Percentiles rank a stretch among this genome's conserved stretches.
phyloP scores from a whole-genome alignment of 2,329 filamentous ascomycete species.

The Fusarium ramigenum region DNA sequence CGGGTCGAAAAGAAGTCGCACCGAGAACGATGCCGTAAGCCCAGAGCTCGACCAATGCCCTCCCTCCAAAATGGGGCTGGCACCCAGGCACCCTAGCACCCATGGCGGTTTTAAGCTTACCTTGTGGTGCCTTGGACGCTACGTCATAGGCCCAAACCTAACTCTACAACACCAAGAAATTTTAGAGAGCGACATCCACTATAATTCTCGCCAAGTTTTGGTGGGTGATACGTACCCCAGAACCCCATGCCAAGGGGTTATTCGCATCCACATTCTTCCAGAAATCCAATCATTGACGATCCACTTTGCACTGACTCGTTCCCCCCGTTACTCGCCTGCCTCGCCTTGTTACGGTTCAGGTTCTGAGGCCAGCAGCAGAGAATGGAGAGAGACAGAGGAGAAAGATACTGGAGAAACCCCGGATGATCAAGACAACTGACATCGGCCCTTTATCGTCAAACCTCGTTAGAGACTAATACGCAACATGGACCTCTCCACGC shows the following conservation, averaged over 20 bases:
- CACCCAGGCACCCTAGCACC: background rate
- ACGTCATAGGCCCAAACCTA: conserved; percentile 33
- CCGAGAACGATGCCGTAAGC: conserved; percentile 39
- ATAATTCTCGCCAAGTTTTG: conserved; percentile 11
- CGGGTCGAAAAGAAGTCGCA: conserved; percentile 24
- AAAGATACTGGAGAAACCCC: conserved; percentile 24
- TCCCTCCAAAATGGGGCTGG: background rate
- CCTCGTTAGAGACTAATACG: conserved; percentile 22
- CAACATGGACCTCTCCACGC: conserved; percentile 19
- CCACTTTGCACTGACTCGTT: conserved; percentile 18
- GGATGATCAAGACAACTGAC: conserved; percentile 30
- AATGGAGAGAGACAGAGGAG: background rate
- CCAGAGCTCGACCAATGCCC: background rate
- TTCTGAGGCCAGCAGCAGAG: background rate
- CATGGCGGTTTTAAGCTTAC: conserved; percentile 40
- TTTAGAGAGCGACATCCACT: background rate
- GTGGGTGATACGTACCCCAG: conserved; percentile 21
- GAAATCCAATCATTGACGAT: conserved; percentile 16
- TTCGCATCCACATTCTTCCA: conserved; percentile 23
- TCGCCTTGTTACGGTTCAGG: conserved; percentile 15
- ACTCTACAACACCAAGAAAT: conserved; percentile 19
- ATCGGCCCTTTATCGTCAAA: conserved; percentile 40
- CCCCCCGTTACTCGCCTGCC: background rate
- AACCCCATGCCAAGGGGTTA: conserved; percentile 18
- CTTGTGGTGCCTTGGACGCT: conserved; percentile 37